phyloP scores from a whole-genome alignment of 148 eudicot species.

The Spergularia bocconei region DNA sequence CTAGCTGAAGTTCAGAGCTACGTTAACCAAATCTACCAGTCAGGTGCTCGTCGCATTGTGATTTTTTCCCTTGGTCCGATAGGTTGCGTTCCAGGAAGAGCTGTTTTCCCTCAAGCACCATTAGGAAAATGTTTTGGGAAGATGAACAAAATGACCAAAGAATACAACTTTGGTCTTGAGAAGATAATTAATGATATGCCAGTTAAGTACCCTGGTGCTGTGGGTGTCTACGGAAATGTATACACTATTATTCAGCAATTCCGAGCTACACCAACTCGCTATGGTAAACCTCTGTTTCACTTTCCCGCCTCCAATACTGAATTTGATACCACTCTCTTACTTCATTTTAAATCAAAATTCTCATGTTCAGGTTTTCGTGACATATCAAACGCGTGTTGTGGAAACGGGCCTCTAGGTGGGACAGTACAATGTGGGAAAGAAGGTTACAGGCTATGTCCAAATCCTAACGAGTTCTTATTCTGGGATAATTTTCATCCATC shows the following conservation, averaged over 20 bases:
- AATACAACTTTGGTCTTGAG: constrained; percentile 44
- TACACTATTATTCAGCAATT: constrained; percentile 40
- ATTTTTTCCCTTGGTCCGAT: constrained; percentile 50
- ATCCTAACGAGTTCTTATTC: constrained; percentile 47
- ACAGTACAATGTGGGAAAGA: constrained; percentile 49
- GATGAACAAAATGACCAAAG: constrained; percentile 49
- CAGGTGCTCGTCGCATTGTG: constrained; percentile 50
- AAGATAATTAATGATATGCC: constrained; percentile 29
- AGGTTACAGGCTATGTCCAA: constrained; percentile 42
- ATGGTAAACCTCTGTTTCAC: constrained; percentile 27
- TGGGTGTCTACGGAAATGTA: constrained; percentile 44
- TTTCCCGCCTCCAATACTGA: not conserved
- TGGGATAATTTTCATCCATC: constrained; percentile 72
- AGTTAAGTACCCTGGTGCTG: constrained; percentile 35
- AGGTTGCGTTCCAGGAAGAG: constrained; percentile 58
- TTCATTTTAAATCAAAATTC: too few species aligned
- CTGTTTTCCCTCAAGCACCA: constrained; percentile 46
- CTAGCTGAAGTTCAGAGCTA: constrained; percentile 21
- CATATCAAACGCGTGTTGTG: constrained; percentile 56
- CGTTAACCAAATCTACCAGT: constrained; percentile 28
- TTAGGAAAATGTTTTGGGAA: constrained; percentile 41
- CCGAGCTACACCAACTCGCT: constrained; percentile 34
- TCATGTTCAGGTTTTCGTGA: constrained; percentile 34
- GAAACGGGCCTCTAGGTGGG: constrained; percentile 54
- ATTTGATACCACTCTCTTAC: not conserved